Base-by-base conservation (phyloP, 1,139 yeast genomes). In the Debaryomyces psychrophilus region DNA sequence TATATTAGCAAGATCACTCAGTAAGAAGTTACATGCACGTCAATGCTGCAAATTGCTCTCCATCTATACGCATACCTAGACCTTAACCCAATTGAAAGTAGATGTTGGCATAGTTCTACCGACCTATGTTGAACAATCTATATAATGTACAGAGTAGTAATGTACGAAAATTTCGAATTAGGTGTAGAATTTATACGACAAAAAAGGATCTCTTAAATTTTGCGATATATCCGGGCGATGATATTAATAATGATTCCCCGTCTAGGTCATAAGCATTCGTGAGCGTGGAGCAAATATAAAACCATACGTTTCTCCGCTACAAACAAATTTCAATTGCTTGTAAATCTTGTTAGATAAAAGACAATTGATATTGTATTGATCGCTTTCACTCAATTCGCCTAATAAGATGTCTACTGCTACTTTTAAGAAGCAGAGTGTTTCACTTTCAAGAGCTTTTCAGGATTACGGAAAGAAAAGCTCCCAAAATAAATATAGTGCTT, bases 341-440 rank as follows among this genome's bases (percentile, higher is more conserved):
- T 17, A 17, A 9, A 33, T 17, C 7, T 20, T 6, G 8, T 12
- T 20, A 5, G 5, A 20, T n/a, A 11, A 8, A 35, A n/a, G 28
- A 28, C 41, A 28, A 38, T 28, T 29, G 35, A 26, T 18, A 28
- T 38, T 18, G 26, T 15, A 37, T 26, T 8, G 8, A 26, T 5
- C 22, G 14, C 2, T 15, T 20, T 14, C 11, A 9, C 5, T 22
- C 15, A 14, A 18, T 28, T 29, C 34, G 31, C n/a, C 23, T 37
- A 18, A n/a, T 41, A 43, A 11, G 8, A 57, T 60, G 64, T 56
- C 62, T 31, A 31, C 61, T 11, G 51, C 56, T 46, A 51, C 60
- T 12, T 44, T 59, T 15, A 58, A 51, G 41, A 58, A 46, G 22
- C 45, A 37, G 44, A 44, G 47, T 26, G 37, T 26, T 17, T 20